phyloP scores from a whole-genome alignment of 257 asterid species.

The Solanum stenotomum region DNA sequence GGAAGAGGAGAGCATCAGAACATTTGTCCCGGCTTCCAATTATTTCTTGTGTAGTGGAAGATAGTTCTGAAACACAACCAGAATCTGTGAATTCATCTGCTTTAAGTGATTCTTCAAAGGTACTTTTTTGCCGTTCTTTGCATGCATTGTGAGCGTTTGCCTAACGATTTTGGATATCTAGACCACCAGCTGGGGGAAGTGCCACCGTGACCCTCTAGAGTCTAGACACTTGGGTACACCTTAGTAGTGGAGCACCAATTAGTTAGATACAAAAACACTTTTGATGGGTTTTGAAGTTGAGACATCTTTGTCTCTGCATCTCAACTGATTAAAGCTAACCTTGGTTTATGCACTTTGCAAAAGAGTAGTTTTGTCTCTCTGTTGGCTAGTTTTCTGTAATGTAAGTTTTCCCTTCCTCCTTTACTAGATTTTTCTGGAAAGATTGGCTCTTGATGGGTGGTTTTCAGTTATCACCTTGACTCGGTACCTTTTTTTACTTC shows the following conservation, averaged over 20 bases:
- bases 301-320: background rate
- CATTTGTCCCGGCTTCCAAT: slow-evolving; percentile 19
- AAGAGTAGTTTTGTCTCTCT: background rate
- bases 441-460: background rate
- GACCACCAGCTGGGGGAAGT: background rate
- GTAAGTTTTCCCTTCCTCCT: background rate
- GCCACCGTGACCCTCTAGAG: background rate
- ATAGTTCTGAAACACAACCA: slow-evolving; percentile 18
- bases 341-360: background rate
- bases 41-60: slow-evolving; percentile 41
- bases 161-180: background rate
- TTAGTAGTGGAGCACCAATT: background rate
- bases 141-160: background rate
- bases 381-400: background rate
- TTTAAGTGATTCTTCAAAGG: slow-evolving; percentile 40
- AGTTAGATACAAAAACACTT: background rate
- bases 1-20: slow-evolving; percentile 10
- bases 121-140: background rate
- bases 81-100: slow-evolving; percentile 21
- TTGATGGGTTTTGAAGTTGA: background rate
- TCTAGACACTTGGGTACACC: background rate
- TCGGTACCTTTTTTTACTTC: background rate
- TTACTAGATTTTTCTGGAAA: background rate
- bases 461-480: background rate
- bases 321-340: background rate